Evolutionary conservation across 495 filamentous ascomycete genomes (phyloP), one percentile per base, ranked within the genome.

Genomic region (Bryoglossum gracile): DNA sequence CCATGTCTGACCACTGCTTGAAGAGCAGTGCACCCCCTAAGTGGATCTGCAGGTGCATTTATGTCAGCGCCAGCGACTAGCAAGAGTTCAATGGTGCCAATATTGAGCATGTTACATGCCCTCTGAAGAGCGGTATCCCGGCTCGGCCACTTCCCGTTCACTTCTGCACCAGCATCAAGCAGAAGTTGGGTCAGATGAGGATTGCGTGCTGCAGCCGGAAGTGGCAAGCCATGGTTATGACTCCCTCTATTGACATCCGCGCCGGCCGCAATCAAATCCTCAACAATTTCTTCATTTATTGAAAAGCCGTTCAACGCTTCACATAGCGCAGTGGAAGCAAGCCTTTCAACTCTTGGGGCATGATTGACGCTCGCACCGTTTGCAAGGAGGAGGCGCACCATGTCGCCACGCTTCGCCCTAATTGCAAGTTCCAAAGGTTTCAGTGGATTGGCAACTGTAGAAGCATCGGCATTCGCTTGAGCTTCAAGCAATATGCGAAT

Each of bases 31-130:
- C 23, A 2, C 9, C 47, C 48, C 3, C 8, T n/a, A 19, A 39
- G 8, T n/a, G 3, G n/a, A 17, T 9, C 3, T 18, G 51, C 38
- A 23, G 23, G 24, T 13, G 46, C 46, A 28, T 54, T 46, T 28
- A 54, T 41, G 11, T 54, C 46, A 18, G 51, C 51, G 11, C 51
- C 46, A 34, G 37, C 26, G 23, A 37, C 40, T 8, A 54, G 39
- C 11, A 54, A 26, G 22, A 54, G 40, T 38, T 45, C 3, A 33
- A 54, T 46, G 4, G 21, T 21, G 11, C 45, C 46, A 9, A 54
- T 44, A 33, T 54, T 40, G 6, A 2, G 8, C 18, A 8, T 45
- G 2, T 25, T 26, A 26, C 2, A 3, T 38, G 50, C 43, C 14
- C 3, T 16, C 19, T 41, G 50, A 47, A 53, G 42, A 4, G 43